phyloP scores from a whole-genome alignment of 257 asterid genomes.

The Solanum corneliomulleri region DNA sequence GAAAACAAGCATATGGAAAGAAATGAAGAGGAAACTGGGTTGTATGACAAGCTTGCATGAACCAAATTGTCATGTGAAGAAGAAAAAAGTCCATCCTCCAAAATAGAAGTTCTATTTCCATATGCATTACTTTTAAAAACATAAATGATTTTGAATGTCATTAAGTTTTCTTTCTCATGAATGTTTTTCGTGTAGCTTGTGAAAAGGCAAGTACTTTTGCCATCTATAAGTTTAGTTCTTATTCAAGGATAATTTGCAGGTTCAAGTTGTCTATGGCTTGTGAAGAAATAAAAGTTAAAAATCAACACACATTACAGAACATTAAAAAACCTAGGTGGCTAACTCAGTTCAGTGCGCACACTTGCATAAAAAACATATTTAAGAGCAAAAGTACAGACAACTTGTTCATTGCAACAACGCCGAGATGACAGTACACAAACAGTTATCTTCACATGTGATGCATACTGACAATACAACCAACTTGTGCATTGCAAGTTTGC shows the following conservation, averaged over 20 bases:
- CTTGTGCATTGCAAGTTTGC: background rate
- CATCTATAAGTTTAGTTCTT: background rate
- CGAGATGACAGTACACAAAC: background rate
- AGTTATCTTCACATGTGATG: background rate
- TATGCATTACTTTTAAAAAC: background rate
- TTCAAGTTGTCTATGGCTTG: background rate
- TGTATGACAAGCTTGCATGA: conserved; percentile 39
- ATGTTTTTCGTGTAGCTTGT: background rate
- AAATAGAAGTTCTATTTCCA: conserved; percentile 4
- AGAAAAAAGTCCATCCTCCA: conserved; percentile 52
- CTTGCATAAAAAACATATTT: background rate
- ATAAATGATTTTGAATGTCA: background rate
- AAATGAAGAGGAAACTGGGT: conserved; percentile 84
- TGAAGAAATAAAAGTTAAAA: background rate
- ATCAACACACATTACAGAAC: background rate
- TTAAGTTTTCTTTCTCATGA: background rate
- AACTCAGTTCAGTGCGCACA: background rate
- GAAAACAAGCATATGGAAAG: conserved; percentile 59
- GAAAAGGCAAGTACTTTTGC: background rate
- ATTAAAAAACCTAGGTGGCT: background rate
- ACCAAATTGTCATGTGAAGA: conserved; percentile 50
- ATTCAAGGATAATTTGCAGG: background rate
- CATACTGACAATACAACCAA: background rate
- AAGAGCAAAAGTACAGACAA: background rate
- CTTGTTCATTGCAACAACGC: no score